These are phyloP conservation scores for Cerrena zonata DNA, from an alignment of 1,284 basidiomycete species.

Conservation along the genomic window DNA sequence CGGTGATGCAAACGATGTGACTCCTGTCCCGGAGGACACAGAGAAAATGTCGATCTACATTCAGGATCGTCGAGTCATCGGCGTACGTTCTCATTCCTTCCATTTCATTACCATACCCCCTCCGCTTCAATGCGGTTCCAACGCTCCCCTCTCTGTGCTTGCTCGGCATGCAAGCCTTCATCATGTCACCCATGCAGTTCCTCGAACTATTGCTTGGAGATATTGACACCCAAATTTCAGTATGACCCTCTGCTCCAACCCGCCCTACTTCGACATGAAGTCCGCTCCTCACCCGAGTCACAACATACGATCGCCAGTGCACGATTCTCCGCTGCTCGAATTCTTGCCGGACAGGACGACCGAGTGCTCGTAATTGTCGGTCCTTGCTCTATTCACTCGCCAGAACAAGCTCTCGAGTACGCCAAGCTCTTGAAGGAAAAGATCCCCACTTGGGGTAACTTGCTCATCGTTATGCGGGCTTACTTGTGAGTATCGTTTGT, in stretches of 20 bases:
- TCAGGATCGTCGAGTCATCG: constrained; percentile 71
- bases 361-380: constrained; percentile 87
- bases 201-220: background rate
- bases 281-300: constrained; percentile 54
- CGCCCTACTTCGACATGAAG: constrained; percentile 80
- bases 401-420: constrained; percentile 87
- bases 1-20: constrained; percentile 26
- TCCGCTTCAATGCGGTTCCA: constrained; percentile 6
- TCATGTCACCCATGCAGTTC: background rate
- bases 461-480: constrained; percentile 91
- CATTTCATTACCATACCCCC: constrained; percentile 8
- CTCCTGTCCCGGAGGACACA: constrained; percentile 60
- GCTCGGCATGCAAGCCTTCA: no score
- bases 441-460: constrained; percentile 66
- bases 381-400: constrained; percentile 92
- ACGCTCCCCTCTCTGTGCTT: constrained; percentile 5
- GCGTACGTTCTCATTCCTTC: constrained; percentile 34
- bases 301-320: constrained; percentile 71
- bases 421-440: constrained; percentile 71
- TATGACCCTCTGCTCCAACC: constrained; percentile 93
- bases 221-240: constrained; percentile 33
- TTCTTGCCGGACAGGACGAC: constrained; percentile 80
- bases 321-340: constrained; percentile 71
- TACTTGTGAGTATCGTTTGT: constrained; percentile 94
- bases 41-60: constrained; percentile 63